Percentiles rank a stretch among this genome's conserved stretches.
Evolutionary conservation across 2,329 filamentous ascomycete genomes (phyloP).

Genomic region (Phaeosphaeria sp.): DNA sequence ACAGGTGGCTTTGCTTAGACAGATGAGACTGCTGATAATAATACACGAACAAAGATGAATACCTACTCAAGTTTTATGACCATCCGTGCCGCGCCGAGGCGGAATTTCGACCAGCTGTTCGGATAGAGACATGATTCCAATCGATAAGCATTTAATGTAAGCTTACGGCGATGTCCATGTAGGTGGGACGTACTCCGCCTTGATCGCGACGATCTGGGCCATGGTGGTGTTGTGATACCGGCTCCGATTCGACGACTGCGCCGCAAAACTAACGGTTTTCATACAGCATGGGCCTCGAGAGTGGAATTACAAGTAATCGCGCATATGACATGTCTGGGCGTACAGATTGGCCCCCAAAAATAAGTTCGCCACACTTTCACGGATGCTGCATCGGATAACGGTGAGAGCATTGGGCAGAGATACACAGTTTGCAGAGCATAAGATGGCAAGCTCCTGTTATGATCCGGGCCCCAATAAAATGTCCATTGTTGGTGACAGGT

Average conservation of each 20-base stretch:
- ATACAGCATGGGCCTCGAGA: background rate
- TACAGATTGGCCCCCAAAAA: background rate
- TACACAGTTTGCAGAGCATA: background rate
- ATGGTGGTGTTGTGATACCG: background rate
- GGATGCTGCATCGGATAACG: too few relatives aligned
- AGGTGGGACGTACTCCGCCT: background rate
- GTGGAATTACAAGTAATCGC: background rate
- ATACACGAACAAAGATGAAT: too few relatives aligned
- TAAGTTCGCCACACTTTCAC: background rate
- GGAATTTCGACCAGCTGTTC: background rate
- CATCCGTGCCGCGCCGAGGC: background rate
- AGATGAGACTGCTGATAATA: background rate
- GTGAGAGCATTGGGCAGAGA: background rate
- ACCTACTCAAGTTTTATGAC: background rate
- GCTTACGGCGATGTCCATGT: background rate
- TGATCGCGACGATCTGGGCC: background rate
- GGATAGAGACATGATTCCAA: background rate
- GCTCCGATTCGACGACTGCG: background rate
- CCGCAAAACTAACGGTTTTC: background rate
- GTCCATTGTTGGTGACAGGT: background rate
- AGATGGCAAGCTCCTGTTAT: background rate
- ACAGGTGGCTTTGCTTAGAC: background rate
- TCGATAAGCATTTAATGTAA: conserved; percentile 2
- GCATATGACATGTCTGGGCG: background rate
- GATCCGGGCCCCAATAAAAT: background rate